phyloP scores from a whole-genome alignment of 2,329 filamentous ascomycete genomes.

The Knoxdaviesia proteae region DNA sequence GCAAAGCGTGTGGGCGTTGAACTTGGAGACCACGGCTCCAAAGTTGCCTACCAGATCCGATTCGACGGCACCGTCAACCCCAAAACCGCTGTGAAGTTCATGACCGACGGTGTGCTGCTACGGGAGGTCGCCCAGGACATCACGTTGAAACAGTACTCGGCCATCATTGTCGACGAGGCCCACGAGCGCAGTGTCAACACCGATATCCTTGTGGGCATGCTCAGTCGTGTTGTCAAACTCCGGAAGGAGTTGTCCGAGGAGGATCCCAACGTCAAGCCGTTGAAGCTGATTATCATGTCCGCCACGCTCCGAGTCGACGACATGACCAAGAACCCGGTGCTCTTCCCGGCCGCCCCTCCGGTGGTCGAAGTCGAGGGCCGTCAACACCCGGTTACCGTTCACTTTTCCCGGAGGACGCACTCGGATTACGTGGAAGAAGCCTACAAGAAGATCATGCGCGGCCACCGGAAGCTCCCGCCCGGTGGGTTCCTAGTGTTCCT shows the following conservation, averaged over 20 bases:
- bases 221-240: conserved; percentile 77
- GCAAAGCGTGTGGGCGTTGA: conserved; percentile 79
- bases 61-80: conserved; percentile 70
- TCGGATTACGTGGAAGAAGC: conserved; percentile 82
- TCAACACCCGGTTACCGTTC: conserved; percentile 73
- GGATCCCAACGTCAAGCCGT: conserved; percentile 43
- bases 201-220: conserved; percentile 92
- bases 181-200: conserved; percentile 96
- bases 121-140: conserved; percentile 85
- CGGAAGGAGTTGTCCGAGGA: conserved; percentile 55
- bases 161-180: conserved; percentile 86
- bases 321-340: conserved; percentile 60
- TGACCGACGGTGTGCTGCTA: conserved; percentile 92
- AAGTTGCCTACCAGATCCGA: conserved; percentile 82
- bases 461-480: conserved; percentile 73
- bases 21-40: conserved; percentile 52
- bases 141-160: conserved; percentile 71
- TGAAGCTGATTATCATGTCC: conserved; percentile 97
- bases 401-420: conserved; percentile 68
- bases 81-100: conserved; percentile 88
- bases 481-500: conserved; percentile 88
- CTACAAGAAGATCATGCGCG: conserved; percentile 68
- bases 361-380: conserved; percentile 79
- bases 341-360: conserved; percentile 64
- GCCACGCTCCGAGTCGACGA: conserved; percentile 82